Base-by-base conservation (phyloP, 352 stramenopile genomes). In the Plasmopara viticola region DNA sequence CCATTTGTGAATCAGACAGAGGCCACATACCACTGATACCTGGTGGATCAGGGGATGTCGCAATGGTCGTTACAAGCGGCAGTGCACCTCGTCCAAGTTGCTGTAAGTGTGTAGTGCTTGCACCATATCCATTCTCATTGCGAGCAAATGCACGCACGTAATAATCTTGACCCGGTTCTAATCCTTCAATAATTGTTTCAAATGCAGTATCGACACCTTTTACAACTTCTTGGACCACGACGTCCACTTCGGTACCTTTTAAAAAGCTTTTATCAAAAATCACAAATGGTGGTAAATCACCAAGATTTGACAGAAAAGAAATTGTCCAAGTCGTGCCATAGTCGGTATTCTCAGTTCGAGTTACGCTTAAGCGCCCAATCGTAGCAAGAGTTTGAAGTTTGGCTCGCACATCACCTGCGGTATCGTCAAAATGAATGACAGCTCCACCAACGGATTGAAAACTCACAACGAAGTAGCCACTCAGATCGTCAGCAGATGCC, bases 361-460 rank as follows among this genome's bases (percentile, higher is more conserved):
- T 83, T 28, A 92, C 75, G 40, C 86, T 86, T 20, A 90, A 30
- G 4, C 66, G 66, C 2, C 82, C 82, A 20, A 90, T 60, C 0
- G 78, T 82, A 25, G 82, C 63, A 0, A 92, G 20, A 17, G 66
- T 79, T 44, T 92, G 73, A 1, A 92, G 62, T 44, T 89, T 92
- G 5, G 78, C 83, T 37, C 78, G 71, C n/a, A 92, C 66, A 41
- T 92, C 82, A 0, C 50, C 51, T 14, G 77, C 74, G 7, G 77
- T 89, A 40, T 92, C 82, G 39, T 89, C 74, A 51, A 66, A 75
- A 53, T 86, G 84, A 47, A 92, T 70, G 3, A 81, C 59, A 25
- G 66, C 78, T 7, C 70, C 48, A 38, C 80, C 70, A 9, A 62
- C 64, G 15, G 73, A 74, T 42, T 70, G 70, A 31, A 92, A 92